Evolutionary conservation across 352 stramenopile species (phyloP).

Genomic region (Phytophthora capsici): DNA sequence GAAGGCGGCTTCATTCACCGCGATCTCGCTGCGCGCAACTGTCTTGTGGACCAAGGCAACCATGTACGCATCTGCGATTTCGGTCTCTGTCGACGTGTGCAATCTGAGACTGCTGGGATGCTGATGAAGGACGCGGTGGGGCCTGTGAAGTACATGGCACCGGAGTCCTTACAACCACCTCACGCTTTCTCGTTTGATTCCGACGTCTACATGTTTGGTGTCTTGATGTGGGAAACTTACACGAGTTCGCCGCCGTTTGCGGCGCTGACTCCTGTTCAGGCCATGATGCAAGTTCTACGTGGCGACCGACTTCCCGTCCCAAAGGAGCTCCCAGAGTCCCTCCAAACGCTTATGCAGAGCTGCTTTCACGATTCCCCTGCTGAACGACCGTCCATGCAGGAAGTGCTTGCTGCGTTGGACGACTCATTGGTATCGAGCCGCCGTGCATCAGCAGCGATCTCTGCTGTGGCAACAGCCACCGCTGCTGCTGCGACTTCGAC

Average conservation of each 20-base stretch:
- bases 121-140: slow-evolving; percentile 74
- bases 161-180: slow-evolving; percentile 77
- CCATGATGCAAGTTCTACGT: slow-evolving; percentile 65
- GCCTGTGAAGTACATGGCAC: slow-evolving; percentile 86
- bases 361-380: slow-evolving; percentile 74
- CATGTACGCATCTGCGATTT: slow-evolving; percentile 85
- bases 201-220: slow-evolving; percentile 86
- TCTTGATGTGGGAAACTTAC: slow-evolving; percentile 87
- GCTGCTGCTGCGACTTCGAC: slow-evolving; percentile 22
- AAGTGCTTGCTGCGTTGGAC: slow-evolving; percentile 63
- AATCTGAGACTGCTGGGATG: slow-evolving; percentile 52
- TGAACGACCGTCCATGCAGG: slow-evolving; percentile 71
- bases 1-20: slow-evolving; percentile 87
- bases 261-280: slow-evolving; percentile 59
- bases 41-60: slow-evolving; percentile 66
- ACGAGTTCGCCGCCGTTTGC: slow-evolving; percentile 62
- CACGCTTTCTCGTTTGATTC: slow-evolving; percentile 81
- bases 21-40: slow-evolving; percentile 82
- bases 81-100: slow-evolving; percentile 71
- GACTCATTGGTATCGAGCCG: slow-evolving; percentile 33
- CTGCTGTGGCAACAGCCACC: slow-evolving; percentile 24
- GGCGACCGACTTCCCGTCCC: slow-evolving; percentile 67
- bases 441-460: slow-evolving; percentile 26
- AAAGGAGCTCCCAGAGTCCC: slow-evolving; percentile 45
- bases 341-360: slow-evolving; percentile 66